Evolutionary conservation across 1,284 basidiomycete genomes (phyloP), one percentile per base, ranked within the genome.

Genomic region (Phellopilus nigrolimitatus): DNA sequence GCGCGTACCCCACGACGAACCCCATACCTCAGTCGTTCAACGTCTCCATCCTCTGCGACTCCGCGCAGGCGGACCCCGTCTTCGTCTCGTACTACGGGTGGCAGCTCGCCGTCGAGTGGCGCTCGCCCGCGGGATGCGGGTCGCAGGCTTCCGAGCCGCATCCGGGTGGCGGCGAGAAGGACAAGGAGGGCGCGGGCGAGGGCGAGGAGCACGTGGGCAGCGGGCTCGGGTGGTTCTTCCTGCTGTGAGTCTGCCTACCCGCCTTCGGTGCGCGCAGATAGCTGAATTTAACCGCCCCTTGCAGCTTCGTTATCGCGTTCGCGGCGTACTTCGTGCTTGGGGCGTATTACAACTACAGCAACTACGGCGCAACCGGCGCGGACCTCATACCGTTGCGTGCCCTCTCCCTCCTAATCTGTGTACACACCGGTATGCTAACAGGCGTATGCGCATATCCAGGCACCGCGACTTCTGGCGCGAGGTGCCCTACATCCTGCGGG

Each of bases 401-500:
- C 33, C 51, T 39, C 19, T 40, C 3, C 12, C 33, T 9, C 10
- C 37, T 49, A 34, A 48, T 52, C 21, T 44, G 47, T 8, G 37
- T 58, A 91, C 88, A 55, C 88, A 91, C 66, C 84, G 88, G 39
- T 50, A 25, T 54, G 27, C 53, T 56, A 17, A 51, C 51, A 42
- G 25, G 55, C 27, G 39, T 53, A 34, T 17, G 45, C 41, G 19
- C 49, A 34, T 49, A 34, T 53, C 21, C 58, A 91, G 88, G 55
- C 88, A 91, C 66, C 84, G 88, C 40, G 88, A 91, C 64, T 89
- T 92, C 68, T 91, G 88, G 88, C 71, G 81, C 65, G 89, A 92
- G 66, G 83, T 91, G 3, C 89, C 89, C 3, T 90, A 88, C 60
- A 84, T 92, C 78, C 64, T 90, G 30, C 73, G 75, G 34, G 89